Evolutionary conservation across 148 eudicot species (phyloP).

Genomic region (Pharnaceum exiguum): DNA sequence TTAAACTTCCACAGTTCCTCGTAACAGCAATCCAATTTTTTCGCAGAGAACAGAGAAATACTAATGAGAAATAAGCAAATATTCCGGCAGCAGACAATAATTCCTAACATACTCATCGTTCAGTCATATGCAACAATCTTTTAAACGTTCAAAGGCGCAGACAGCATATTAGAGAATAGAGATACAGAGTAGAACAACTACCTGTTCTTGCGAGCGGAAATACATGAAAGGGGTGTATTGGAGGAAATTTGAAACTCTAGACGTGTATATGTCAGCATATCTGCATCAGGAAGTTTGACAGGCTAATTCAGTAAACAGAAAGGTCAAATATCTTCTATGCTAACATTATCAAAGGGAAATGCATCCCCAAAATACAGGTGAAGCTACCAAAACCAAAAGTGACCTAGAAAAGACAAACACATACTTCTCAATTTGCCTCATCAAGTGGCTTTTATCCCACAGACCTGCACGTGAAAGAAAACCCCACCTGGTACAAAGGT

Average conservation of each 20-base stretch:
- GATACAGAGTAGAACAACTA: constrained; percentile 15
- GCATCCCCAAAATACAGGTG: background rate
- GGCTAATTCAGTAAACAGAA: background rate
- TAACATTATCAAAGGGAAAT: background rate
- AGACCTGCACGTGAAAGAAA: constrained; percentile 95
- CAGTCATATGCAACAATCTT: background rate
- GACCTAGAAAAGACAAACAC: constrained; percentile 7
- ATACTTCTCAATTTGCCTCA: constrained; percentile 98
- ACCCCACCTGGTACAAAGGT: constrained; percentile 71
- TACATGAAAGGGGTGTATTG: constrained; percentile 97
- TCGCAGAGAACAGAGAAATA: no score
- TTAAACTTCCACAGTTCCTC: no score
- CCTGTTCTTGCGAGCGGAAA: constrained; percentile 96
- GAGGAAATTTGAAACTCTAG: constrained; percentile 91
- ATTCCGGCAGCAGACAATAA: no score
- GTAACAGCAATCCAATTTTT: no score
- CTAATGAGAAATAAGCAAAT: no score
- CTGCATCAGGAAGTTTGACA: constrained; percentile 32
- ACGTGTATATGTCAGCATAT: constrained; percentile 98
- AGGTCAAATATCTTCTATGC: background rate
- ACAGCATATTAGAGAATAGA: background rate
- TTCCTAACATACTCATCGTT: background rate
- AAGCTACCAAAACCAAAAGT: background rate
- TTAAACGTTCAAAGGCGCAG: background rate
- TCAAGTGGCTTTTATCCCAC: constrained; percentile 97